Percentiles rank a stretch among this genome's conserved stretches.
Evolutionary conservation across 768 basidiomycete species (phyloP).

Genomic region (Pisolithus sp.): DNA sequence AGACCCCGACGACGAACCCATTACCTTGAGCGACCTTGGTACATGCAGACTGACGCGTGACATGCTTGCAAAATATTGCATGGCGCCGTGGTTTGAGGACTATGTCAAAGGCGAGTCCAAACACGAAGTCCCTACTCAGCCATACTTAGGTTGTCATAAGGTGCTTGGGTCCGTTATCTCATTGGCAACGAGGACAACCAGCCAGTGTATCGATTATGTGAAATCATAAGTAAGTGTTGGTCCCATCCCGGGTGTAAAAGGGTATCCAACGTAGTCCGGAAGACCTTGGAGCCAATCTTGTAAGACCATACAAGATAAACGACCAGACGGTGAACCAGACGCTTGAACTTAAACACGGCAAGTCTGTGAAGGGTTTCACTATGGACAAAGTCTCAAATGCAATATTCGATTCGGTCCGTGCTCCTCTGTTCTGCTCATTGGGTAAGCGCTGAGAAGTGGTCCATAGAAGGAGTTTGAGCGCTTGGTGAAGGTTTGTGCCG

Average conservation of each 20-base stretch:
- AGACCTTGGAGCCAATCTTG: constrained; percentile 46
- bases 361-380: constrained; percentile 47
- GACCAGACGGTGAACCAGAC: constrained; percentile 56
- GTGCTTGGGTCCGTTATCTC: constrained; percentile 80
- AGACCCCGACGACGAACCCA: constrained; percentile 40
- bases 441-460: constrained; percentile 7
- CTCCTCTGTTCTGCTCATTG: background rate
- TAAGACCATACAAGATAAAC: constrained; percentile 70
- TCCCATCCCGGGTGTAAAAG: background rate
- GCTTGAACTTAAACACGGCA: constrained; percentile 75
- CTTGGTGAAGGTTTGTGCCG: constrained; percentile 36
- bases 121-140: background rate
- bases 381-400: constrained; percentile 90
- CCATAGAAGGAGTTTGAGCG: constrained; percentile 70
- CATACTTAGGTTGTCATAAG: constrained; percentile 32
- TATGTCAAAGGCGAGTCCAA: constrained; percentile 59
- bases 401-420: constrained; percentile 52
- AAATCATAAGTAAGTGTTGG: constrained; percentile 60
- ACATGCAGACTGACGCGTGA: constrained; percentile 62
- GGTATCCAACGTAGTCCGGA: constrained; percentile 15
- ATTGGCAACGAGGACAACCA: constrained; percentile 56
- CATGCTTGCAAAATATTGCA: constrained; percentile 61
- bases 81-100: constrained; percentile 82
- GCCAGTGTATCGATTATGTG: constrained; percentile 76
- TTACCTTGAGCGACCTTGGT: constrained; percentile 52